These are phyloP conservation scores for Rubia occidens DNA, from an alignment of 305 asterid species.

Conservation along the genomic window DNA sequence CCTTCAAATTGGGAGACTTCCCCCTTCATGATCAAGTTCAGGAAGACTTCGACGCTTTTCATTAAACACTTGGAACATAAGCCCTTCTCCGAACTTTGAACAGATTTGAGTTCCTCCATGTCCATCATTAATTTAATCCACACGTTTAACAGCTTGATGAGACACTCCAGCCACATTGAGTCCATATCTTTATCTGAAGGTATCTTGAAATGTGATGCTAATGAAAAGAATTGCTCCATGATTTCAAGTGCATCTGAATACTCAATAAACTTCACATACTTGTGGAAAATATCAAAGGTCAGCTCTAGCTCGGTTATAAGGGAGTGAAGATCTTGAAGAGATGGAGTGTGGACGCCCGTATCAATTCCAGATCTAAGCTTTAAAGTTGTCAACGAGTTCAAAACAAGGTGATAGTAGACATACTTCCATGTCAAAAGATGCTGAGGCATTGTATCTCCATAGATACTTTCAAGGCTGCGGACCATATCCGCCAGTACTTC, in stretches of 20 bases:
- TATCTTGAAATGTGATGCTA: conserved; percentile 38
- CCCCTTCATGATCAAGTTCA: conserved; percentile 43
- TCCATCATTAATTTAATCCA: conserved; percentile 75
- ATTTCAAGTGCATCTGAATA: conserved; percentile 38
- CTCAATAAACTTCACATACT: conserved; percentile 45
- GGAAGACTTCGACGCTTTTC: conserved; percentile 43
- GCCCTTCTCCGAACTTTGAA: conserved; percentile 29
- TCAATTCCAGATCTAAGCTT: conserved; percentile 51
- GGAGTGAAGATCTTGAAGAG: conserved; percentile 42
- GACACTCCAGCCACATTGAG: conserved; percentile 51
- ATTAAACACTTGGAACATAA: conserved; percentile 45
- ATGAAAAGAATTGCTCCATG: conserved; percentile 50
- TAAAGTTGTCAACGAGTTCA: conserved; percentile 48
- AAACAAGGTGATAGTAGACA: conserved; percentile 48
- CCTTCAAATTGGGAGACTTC: conserved; percentile 56
- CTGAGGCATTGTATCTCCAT: conserved; percentile 44
- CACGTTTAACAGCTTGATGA: conserved; percentile 53
- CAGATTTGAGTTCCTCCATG: conserved; percentile 38
- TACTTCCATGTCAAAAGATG: conserved; percentile 55
- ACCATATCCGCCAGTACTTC: conserved; percentile 81
- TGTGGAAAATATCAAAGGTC: conserved; percentile 42
- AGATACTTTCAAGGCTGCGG: conserved; percentile 44
- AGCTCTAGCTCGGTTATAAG: conserved; percentile 55
- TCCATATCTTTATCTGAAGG: conserved; percentile 34
- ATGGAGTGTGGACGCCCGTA: conserved; percentile 32